phyloP scores from a whole-genome alignment of 495 filamentous ascomycete genomes.

The Cercophora samala region DNA sequence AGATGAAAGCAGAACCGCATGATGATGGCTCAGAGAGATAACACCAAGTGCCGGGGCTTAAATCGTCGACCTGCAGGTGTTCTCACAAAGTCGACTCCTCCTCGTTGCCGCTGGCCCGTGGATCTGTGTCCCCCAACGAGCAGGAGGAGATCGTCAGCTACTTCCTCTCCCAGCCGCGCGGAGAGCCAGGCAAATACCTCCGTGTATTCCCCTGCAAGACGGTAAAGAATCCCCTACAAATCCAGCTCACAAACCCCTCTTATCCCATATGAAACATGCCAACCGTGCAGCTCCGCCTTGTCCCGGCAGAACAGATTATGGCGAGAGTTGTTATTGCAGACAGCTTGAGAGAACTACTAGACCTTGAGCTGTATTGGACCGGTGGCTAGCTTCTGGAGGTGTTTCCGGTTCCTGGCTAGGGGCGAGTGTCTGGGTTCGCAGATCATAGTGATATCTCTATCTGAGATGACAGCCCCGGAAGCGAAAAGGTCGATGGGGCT shows the following conservation, averaged over 20 bases:
- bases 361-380: not conserved
- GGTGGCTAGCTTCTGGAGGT: not conserved
- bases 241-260: slow-evolving; percentile 26
- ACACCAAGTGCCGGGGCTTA: slow-evolving; percentile 8
- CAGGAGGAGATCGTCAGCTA: slow-evolving; percentile 1
- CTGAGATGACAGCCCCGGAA: not conserved
- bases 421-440: not conserved
- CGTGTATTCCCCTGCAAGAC: slow-evolving; percentile 21
- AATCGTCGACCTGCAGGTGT: slow-evolving; percentile 5
- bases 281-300: slow-evolving; percentile 33
- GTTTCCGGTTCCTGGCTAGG: not conserved
- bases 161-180: slow-evolving; percentile 16
- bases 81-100: not conserved
- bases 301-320: slow-evolving; percentile 27
- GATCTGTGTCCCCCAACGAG: not conserved
- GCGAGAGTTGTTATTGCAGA: not conserved
- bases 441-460: not conserved
- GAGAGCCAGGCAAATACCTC: slow-evolving; percentile 15
- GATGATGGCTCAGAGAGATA: not conserved
- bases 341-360: not conserved
- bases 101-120: not conserved
- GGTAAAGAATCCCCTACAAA: slow-evolving; percentile 29
- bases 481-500: not conserved
- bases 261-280: slow-evolving; percentile 35
- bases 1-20: not conserved